Base-by-base conservation (phyloP, 495 filamentous ascomycete genomes). In the Neurospora sp. region DNA sequence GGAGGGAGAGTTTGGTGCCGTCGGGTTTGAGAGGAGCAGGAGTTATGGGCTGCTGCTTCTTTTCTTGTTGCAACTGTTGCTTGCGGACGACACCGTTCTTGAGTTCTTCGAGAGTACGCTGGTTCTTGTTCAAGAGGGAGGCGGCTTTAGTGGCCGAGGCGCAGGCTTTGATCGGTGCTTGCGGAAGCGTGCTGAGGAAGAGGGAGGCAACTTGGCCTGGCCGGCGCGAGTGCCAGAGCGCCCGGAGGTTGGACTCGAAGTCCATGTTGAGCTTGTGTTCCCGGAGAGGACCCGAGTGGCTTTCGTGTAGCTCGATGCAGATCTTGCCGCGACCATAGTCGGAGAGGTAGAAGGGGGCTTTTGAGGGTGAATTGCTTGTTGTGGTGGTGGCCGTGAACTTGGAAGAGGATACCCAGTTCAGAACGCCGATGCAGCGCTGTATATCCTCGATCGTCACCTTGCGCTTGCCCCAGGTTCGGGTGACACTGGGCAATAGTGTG, bases 381-480 rank as follows among this genome's bases (percentile, higher is more conserved):
- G 42, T 44, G 18, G 71, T 69, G 69, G n/a, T 44, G 70, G 16
- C 39, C 68, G 76, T 73, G 71, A 22, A 39, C 6, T 44, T 20
- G 11, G 48, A 31, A 11, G 75, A 74, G 4, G 74, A 46, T 0
- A 78, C 74, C 48, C 73, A 76, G 53, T 80, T 76, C 35, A 88
- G 77, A n/a, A 91, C 76, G 4, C 88, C 88, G 16, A 92, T 75
- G 69, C 83, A 85, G 69, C 82, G 78, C n/a, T 81, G 83, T 44
- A 93, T 83, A 72, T 93, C 90, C n/a, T 86, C 83, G 6, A 86
- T 74, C 0, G 80, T 84, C 6, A 92, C 88, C 71, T 77, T 81
- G 41, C 89, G 83, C 79, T 88, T 89, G 48, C 87, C 85, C 90
- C 90, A 93, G 48, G 85, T 78, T 73, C 85, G 85, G 6, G 87